Percentiles rank a stretch among this genome's conserved stretches.
Conservation (phyloP, 2,329 filamentous ascomycete species). For the Pseudogymnoascus sp. region DNA sequence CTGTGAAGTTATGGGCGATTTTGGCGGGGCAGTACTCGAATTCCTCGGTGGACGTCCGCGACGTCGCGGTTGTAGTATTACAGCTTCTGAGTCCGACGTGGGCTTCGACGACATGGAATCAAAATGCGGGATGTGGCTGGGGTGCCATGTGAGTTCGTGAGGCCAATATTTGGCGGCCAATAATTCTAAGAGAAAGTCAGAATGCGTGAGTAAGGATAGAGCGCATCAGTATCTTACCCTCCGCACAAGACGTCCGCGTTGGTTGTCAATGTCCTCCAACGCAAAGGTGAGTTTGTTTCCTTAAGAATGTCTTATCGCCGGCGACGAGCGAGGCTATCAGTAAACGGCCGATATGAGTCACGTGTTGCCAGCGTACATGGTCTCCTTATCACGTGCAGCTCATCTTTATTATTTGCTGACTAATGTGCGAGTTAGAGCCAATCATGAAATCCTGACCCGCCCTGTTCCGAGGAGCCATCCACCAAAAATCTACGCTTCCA, state of each 20-base stretch:
- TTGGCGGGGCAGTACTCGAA: neutral
- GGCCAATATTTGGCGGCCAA: neutral
- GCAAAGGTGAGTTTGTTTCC: slow-evolving; percentile 5
- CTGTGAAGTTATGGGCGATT: neutral
- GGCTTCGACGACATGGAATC: slow-evolving; percentile 7
- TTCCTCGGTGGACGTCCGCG: neutral
- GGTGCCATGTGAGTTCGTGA: neutral
- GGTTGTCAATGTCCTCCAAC: slow-evolving; percentile 1
- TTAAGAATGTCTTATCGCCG: slow-evolving; percentile 5
- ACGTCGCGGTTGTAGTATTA: slow-evolving; percentile 7
- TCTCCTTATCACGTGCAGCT: slow-evolving; percentile 7
- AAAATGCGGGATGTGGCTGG: neutral
- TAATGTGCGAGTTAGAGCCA: neutral
- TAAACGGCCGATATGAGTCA: neutral
- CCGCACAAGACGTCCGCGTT: neutral
- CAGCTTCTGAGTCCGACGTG: slow-evolving; percentile 7
- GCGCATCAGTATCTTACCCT: neutral
- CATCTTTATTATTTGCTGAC: neutral
- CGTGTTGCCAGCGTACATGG: neutral
- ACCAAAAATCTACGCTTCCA: slow-evolving; percentile 8
- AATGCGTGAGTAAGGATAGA: neutral
- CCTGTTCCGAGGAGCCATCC: slow-evolving; percentile 7
- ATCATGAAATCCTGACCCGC: slow-evolving; percentile 6
- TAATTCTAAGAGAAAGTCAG: neutral
- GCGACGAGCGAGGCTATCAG: slow-evolving; percentile 2